A percentile compares a stretch with the other conserved stretches of the same genome.
Evolutionary conservation across 2,329 filamentous ascomycete genomes (phyloP).

Genomic region (Penicillium expansum): DNA sequence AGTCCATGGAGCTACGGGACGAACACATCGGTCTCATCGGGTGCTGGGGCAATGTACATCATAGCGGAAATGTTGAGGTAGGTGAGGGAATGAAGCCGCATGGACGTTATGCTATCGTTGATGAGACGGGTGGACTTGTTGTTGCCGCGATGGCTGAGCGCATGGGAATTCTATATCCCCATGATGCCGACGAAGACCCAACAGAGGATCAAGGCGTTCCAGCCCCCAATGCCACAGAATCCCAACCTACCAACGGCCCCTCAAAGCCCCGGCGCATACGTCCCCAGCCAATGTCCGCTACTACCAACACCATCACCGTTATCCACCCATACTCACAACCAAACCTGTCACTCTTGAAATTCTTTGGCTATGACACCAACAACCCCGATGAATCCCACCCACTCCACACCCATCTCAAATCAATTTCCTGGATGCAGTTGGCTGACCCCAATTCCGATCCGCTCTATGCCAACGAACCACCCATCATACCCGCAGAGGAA

Average conservation of each 20-base stretch:
- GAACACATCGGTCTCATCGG: constrained; percentile 78
- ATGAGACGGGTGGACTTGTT: constrained; percentile 81
- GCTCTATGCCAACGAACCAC: constrained; percentile 67
- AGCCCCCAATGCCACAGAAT: constrained; percentile 1
- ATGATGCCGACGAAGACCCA: constrained; percentile 25
- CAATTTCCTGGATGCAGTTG: constrained; percentile 89
- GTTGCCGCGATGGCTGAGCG: constrained; percentile 82
- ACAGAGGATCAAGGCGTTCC: constrained; percentile 8
- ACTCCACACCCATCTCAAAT: constrained; percentile 74
- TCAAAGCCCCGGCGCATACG: constrained; percentile 29
- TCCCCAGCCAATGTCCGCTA: constrained; percentile 37
- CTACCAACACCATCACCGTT: constrained; percentile 57
- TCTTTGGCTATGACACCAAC: constrained; percentile 78
- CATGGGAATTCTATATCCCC: constrained; percentile 73
- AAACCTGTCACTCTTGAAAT: constrained; percentile 85
- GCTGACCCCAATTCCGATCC: constrained; percentile 72
- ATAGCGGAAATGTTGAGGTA: constrained; percentile 48
- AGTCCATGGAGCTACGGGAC: constrained; percentile 81
- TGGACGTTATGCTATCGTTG: constrained; percentile 75
- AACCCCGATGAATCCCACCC: constrained; percentile 68
- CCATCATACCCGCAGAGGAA: constrained; percentile 56
- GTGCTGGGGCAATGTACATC: constrained; percentile 89
- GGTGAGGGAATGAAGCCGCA: constrained; percentile 38
- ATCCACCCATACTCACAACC: constrained; percentile 68
- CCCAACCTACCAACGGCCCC: constrained; percentile 10